Evolutionary conservation across 495 filamentous ascomycete species (phyloP).

Genomic region (Penicillium maclennaniae): DNA sequence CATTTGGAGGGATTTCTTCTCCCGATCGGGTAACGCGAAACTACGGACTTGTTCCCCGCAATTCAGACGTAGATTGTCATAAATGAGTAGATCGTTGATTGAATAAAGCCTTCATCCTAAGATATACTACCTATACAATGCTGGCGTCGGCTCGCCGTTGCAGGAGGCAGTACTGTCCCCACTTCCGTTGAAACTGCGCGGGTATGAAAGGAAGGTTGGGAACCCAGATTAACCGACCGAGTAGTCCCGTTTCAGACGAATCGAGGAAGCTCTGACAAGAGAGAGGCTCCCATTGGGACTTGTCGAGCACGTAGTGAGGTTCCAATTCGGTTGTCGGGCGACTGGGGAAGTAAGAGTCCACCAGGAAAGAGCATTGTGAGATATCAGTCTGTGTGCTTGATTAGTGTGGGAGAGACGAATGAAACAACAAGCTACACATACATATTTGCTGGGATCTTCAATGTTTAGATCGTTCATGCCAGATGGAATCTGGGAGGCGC

Average conservation of each 20-base stretch:
- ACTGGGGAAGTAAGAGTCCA: conserved; percentile 78
- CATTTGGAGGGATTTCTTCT: conserved; percentile 23
- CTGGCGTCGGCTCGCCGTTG: conserved; percentile 32
- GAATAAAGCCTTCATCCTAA: neutral
- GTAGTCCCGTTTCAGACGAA: conserved; percentile 61
- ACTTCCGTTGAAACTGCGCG: conserved; percentile 62
- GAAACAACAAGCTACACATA: conserved; percentile 30
- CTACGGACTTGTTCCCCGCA: conserved; percentile 5
- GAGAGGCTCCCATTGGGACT: conserved; percentile 66
- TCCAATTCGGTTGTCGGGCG: conserved; percentile 55
- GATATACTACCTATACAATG: conserved; percentile 8
- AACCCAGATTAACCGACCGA: conserved; percentile 82
- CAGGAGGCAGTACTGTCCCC: conserved; percentile 81
- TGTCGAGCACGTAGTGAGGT: conserved; percentile 69
- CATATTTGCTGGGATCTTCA: conserved; percentile 86
- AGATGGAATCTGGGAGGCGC: conserved; percentile 71
- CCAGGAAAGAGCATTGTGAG: conserved; percentile 71
- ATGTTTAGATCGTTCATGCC: conserved; percentile 93
- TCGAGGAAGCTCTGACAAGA: conserved; percentile 79
- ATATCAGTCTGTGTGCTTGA: conserved; percentile 55
- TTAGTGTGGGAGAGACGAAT: conserved; percentile 3
- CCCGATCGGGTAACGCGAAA: conserved; percentile 21
- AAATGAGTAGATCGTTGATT: neutral
- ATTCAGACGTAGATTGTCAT: neutral
- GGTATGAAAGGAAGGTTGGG: conserved; percentile 72